Conservation (phyloP, 257 asterid genomes). For the Capsicum baccatum region DNA sequence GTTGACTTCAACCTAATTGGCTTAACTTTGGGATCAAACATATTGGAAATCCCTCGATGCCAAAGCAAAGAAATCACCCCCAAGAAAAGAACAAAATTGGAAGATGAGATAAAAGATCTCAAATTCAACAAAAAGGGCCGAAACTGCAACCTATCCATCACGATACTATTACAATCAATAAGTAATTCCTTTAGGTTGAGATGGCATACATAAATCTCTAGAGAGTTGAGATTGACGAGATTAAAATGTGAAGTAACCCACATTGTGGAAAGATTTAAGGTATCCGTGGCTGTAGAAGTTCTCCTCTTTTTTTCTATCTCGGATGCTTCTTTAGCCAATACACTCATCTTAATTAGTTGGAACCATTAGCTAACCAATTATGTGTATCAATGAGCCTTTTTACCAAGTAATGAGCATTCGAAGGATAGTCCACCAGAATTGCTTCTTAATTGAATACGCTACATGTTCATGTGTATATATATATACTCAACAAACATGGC, state of each 20-base stretch:
- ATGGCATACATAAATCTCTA: neutral
- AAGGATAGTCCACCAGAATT: conserved; percentile 4
- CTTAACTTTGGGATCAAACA: neutral
- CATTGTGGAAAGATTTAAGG: conserved; percentile 16
- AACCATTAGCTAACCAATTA: neutral
- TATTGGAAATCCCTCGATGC: neutral
- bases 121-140: conserved; percentile 7
- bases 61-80: conserved; percentile 15
- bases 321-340: conserved; percentile 20
- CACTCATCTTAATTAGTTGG: conserved; percentile 21
- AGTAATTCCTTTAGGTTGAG: neutral
- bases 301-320: conserved; percentile 9
- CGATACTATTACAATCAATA: neutral
- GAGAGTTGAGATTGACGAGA: neutral
- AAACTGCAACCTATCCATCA: conserved; percentile 5
- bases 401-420: neutral
- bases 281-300: neutral
- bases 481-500: neutral
- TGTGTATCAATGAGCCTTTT: neutral
- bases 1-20: conserved; percentile 22
- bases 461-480: neutral
- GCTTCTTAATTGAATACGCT: neutral
- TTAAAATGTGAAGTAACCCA: neutral
- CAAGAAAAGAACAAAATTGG: neutral
- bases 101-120: conserved; percentile 7